A percentile compares a stretch with the other conserved stretches of the same genome.
These are phyloP conservation scores for Funneliformis mosseae DNA, from an alignment of 192 early-diverging fungal species.

Conservation along the genomic window DNA sequence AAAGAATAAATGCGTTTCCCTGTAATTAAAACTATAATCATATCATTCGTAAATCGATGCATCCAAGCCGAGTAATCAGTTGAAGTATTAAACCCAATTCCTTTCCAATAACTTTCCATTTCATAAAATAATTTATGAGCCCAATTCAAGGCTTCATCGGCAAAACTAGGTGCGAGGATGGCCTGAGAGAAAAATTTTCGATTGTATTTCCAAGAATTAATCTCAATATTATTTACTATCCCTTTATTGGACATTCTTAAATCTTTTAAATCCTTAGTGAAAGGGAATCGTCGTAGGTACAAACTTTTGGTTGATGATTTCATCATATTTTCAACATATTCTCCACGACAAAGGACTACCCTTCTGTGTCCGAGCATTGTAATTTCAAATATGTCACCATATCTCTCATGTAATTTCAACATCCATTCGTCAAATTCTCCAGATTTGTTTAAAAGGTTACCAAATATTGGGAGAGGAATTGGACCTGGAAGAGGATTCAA, in stretches of 20 bases:
- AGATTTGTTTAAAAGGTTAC: not conserved
- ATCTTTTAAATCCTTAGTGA: not conserved
- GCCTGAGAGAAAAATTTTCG: conserved; percentile 9
- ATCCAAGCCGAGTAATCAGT: conserved; percentile 19
- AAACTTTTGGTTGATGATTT: not conserved
- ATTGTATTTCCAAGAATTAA: conserved; percentile 24
- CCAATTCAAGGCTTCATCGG: not conserved
- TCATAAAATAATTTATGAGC: conserved; percentile 8
- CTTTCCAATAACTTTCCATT: conserved; percentile 13
- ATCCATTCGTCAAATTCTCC: not conserved
- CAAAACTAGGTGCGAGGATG: conserved; percentile 8
- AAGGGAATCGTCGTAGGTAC: not conserved
- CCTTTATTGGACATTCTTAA: not conserved
- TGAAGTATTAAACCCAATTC: not conserved
- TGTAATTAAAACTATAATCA: conserved; percentile 13
- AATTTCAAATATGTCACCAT: conserved; percentile 29
- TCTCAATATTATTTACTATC: not conserved
- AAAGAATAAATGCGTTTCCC: not conserved
- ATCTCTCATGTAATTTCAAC: conserved; percentile 20
- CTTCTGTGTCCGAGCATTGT: conserved; percentile 4
- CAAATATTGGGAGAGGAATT: conserved; percentile 28
- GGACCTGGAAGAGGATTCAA: conserved; percentile 28
- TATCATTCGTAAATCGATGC: conserved; percentile 28
- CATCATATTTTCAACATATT: conserved; percentile 7
- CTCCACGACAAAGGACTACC: conserved; percentile 22